phyloP scores from a whole-genome alignment of 805 yeast species.

The Teunomyces tritomae region DNA sequence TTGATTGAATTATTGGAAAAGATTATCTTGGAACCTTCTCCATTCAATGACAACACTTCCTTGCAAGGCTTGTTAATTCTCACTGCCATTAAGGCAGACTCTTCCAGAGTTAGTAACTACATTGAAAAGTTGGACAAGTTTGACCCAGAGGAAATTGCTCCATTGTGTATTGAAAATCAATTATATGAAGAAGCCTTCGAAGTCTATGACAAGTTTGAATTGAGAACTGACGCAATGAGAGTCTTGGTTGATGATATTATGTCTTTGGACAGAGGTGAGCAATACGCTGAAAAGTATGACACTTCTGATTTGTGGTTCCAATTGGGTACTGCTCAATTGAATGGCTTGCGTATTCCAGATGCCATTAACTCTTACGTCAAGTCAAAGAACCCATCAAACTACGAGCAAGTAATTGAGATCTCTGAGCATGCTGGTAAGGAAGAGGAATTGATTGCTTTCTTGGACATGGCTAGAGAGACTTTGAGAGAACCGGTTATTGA shows the following conservation, averaged over 20 bases:
- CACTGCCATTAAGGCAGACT: conserved; percentile 95
- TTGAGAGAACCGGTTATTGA: conserved; percentile 91
- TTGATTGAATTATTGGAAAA: conserved; percentile 92
- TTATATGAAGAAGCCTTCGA: conserved; percentile 92
- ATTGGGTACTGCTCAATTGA: conserved; percentile 92
- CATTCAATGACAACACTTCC: conserved; percentile 92
- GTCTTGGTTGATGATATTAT: conserved; percentile 90
- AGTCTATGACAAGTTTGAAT: conserved; percentile 81
- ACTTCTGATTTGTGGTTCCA: conserved; percentile 89
- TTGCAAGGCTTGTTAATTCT: conserved; percentile 88
- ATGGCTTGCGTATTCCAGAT: conserved; percentile 88
- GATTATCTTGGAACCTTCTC: conserved; percentile 95
- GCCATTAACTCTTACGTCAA: conserved; percentile 88
- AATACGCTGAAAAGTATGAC: conserved; percentile 87
- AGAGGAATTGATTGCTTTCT: conserved; percentile 84
- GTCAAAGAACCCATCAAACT: conserved; percentile 90
- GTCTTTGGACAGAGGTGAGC: conserved; percentile 93
- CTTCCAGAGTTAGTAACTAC: conserved; percentile 76
- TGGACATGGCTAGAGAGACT: conserved; percentile 87
- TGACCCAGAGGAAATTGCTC: conserved; percentile 92
- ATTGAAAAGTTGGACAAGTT: conserved; percentile 87
- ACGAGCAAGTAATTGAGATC: conserved; percentile 86
- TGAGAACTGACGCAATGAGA: conserved; percentile 74
- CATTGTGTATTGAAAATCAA: conserved; percentile 84
- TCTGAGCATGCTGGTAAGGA: conserved; percentile 94